phyloP scores from a whole-genome alignment of 2,329 filamentous ascomycete genomes.

The Lasiodiplodia gonubiensis region DNA sequence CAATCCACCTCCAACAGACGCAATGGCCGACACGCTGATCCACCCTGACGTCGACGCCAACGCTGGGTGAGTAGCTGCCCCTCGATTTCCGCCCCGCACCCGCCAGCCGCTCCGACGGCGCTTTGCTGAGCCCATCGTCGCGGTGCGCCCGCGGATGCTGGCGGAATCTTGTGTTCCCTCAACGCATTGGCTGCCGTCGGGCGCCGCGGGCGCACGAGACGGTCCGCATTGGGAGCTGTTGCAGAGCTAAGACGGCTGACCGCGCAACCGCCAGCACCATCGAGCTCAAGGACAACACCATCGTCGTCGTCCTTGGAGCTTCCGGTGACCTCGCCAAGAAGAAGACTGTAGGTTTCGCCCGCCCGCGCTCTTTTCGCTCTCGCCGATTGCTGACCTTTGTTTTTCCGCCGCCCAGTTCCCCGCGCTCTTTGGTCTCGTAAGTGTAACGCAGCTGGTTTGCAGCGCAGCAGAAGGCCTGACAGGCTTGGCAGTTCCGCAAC shows the following conservation, averaged over 20 bases:
- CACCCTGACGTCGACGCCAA: slow-evolving; percentile 52
- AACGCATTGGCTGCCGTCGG: slow-evolving; percentile 18
- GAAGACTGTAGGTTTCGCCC: slow-evolving; percentile 78
- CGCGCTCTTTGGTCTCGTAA: slow-evolving; percentile 93
- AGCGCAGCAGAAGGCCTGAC: slow-evolving; percentile 34
- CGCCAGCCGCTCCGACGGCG: neutral
- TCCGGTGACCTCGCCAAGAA: slow-evolving; percentile 99
- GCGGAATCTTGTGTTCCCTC: neutral
- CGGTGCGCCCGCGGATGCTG: neutral
- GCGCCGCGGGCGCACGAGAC: slow-evolving; percentile 1
- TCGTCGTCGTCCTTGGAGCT: slow-evolving; percentile 94
- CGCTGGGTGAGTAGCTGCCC: slow-evolving; percentile 51
- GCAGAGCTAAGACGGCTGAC: slow-evolving; percentile 14
- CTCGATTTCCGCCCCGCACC: neutral
- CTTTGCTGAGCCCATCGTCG: neutral
- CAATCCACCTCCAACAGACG: slow-evolving; percentile 31
- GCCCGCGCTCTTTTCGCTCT: neutral
- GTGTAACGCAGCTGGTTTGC: slow-evolving; percentile 49
- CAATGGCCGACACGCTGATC: slow-evolving; percentile 57
- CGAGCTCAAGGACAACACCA: slow-evolving; percentile 98
- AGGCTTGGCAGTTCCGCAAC: slow-evolving; percentile 79
- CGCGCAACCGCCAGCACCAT: slow-evolving; percentile 64
- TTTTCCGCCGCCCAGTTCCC: slow-evolving; percentile 71
- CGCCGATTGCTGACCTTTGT: slow-evolving; percentile 33
- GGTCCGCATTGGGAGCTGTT: slow-evolving; percentile 16